phyloP scores from a whole-genome alignment of 1,139 yeast genomes.

The Protomyces lactucae-debilis region DNA sequence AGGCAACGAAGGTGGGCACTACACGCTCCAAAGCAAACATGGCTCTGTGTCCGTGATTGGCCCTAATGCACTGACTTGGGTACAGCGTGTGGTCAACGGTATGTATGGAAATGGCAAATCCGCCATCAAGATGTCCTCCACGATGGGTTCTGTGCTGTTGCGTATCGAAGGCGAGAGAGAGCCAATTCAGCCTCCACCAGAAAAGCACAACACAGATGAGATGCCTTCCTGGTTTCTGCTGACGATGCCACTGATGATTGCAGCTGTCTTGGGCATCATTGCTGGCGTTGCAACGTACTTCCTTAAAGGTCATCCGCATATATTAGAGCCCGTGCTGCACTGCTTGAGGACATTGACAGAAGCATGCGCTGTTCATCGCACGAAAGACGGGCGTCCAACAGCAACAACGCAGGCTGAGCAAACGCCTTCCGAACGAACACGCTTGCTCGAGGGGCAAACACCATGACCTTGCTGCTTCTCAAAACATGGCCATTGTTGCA shows the following conservation, averaged over 20 bases:
- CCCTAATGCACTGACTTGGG: neutral
- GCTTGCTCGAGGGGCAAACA: neutral
- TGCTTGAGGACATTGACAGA: neutral
- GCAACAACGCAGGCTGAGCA: neutral
- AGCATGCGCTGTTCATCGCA: neutral
- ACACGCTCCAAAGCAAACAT: neutral
- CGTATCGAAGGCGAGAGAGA: neutral
- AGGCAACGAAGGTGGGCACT: neutral
- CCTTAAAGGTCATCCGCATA: neutral
- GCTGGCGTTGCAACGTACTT: neutral
- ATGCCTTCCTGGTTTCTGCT: too few species aligned
- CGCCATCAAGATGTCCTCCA: neutral
- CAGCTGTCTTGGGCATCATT: neutral
- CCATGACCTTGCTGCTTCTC: neutral
- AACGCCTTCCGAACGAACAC: neutral
- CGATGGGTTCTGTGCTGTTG: neutral
- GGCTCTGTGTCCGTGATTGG: neutral
- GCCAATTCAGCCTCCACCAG: neutral
- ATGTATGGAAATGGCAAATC: neutral
- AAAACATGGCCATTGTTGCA: neutral
- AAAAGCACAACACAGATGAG: too few species aligned
- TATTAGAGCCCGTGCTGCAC: neutral
- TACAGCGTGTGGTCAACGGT: neutral
- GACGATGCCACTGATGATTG: neutral
- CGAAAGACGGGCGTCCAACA: neutral